phyloP scores from a whole-genome alignment of 306 rosid genomes.

The Oemleria cerasiformis region DNA sequence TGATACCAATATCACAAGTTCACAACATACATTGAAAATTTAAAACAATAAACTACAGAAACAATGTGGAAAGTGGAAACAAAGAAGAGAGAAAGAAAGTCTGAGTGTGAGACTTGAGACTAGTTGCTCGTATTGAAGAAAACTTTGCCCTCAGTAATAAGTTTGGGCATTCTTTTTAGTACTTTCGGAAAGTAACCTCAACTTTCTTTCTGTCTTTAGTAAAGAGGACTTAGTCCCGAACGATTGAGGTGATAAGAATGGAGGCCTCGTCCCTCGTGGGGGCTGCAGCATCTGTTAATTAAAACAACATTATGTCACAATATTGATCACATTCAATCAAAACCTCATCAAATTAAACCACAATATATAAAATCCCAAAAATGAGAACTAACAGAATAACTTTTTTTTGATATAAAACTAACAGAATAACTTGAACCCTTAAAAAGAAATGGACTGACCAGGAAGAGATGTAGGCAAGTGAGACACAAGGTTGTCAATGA shows the following conservation, averaged over 20 bases:
- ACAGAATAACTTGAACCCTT: not conserved
- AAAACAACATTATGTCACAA: not conserved
- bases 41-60: no score
- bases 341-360: not conserved
- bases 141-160: no score
- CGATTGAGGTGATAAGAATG: constrained; percentile 38
- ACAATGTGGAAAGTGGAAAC: no score
- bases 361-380: not conserved
- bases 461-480: constrained; percentile 42
- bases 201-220: no score
- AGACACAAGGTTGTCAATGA: constrained; percentile 39
- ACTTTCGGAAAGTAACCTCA: no score
- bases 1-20: not conserved
- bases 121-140: no score
- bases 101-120: no score
- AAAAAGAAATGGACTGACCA: constrained; percentile 24
- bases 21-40: no score
- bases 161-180: no score
- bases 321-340: not conserved
- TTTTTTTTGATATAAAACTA: no score
- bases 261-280: constrained; percentile 49
- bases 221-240: constrained; percentile 26
- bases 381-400: not conserved
- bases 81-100: no score
- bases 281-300: constrained; percentile 36